Percentiles rank a stretch among this genome's conserved stretches.
Conservation (phyloP, 1,284 basidiomycete species). For the Cystobasidiaceae sp. region DNA sequence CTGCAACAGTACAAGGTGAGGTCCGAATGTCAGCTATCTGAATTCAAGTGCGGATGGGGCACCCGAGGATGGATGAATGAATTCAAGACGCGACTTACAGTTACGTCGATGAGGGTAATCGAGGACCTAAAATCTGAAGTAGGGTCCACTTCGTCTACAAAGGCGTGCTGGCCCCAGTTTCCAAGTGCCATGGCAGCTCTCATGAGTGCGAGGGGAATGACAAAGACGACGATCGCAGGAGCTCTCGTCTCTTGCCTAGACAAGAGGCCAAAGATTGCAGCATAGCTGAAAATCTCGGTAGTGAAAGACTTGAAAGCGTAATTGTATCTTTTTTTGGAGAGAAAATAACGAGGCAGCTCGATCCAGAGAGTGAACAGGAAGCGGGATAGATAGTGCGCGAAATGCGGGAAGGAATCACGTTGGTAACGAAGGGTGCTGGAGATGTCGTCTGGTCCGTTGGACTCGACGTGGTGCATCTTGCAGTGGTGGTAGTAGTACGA, state of each 20-base stretch:
- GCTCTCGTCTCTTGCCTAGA: background rate
- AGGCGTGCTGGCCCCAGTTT: slow-evolving; percentile 19
- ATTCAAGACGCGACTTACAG: background rate
- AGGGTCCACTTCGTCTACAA: slow-evolving; percentile 20
- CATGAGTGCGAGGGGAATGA: slow-evolving; percentile 15
- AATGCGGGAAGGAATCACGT: slow-evolving; percentile 7
- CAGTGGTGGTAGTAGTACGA: slow-evolving; percentile 25
- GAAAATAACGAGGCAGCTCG: slow-evolving; percentile 21
- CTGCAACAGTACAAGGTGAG: background rate
- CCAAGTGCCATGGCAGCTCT: slow-evolving; percentile 17
- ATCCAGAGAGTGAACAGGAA: slow-evolving; percentile 15
- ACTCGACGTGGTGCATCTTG: slow-evolving; percentile 27
- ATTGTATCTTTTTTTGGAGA: background rate
- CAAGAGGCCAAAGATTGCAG: background rate
- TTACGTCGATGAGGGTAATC: slow-evolving; percentile 19
- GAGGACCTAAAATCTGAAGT: slow-evolving; percentile 15
- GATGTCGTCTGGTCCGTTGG: slow-evolving; percentile 22
- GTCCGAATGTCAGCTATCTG: background rate
- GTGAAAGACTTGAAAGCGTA: background rate
- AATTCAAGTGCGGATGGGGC: background rate
- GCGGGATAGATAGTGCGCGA: background rate
- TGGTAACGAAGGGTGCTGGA: slow-evolving; percentile 16
- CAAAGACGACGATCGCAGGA: background rate
- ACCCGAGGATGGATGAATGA: background rate
- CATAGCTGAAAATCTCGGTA: background rate